phyloP scores from a whole-genome alignment of 352 stramenopile genomes.

The Aphanomyces euteiches region DNA sequence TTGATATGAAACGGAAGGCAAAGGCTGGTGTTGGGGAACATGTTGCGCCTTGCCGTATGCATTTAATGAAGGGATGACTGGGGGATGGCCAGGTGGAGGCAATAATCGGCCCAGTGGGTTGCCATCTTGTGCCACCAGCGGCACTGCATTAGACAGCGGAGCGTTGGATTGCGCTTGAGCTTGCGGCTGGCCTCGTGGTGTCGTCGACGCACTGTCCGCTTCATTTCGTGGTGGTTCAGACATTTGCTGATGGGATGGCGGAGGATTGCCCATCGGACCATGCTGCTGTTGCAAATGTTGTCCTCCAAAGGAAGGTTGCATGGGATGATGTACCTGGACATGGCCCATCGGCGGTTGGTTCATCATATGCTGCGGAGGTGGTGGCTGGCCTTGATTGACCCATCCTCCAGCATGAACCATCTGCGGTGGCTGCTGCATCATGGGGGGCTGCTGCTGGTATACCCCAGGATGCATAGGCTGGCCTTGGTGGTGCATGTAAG shows the following conservation, averaged over 20 bases:
- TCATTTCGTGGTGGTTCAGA: neutral
- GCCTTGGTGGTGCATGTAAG: neutral
- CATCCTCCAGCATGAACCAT: neutral
- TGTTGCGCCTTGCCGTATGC: slow-evolving; percentile 7
- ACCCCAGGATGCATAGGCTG: neutral
- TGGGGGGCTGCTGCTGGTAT: neutral
- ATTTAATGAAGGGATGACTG: slow-evolving; percentile 19
- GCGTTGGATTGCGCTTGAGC: neutral
- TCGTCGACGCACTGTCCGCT: too few species aligned
- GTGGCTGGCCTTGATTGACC: neutral
- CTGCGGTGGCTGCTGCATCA: neutral
- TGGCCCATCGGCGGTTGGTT: slow-evolving; percentile 3
- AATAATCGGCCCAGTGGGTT: neutral
- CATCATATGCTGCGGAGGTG: slow-evolving; percentile 8
- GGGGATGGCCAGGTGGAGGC: slow-evolving; percentile 13
- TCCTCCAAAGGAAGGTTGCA: neutral
- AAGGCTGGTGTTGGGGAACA: neutral
- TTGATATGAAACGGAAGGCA: slow-evolving; percentile 14
- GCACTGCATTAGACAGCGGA: neutral
- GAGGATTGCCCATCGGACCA: neutral
- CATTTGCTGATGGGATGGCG: neutral
- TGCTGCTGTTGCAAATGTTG: slow-evolving; percentile 1
- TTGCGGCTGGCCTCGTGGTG: neutral
- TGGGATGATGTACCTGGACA: neutral
- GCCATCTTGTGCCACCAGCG: too few species aligned